Base-by-base conservation (phyloP, 139 green algal species). In the Coelastrella sp. region DNA sequence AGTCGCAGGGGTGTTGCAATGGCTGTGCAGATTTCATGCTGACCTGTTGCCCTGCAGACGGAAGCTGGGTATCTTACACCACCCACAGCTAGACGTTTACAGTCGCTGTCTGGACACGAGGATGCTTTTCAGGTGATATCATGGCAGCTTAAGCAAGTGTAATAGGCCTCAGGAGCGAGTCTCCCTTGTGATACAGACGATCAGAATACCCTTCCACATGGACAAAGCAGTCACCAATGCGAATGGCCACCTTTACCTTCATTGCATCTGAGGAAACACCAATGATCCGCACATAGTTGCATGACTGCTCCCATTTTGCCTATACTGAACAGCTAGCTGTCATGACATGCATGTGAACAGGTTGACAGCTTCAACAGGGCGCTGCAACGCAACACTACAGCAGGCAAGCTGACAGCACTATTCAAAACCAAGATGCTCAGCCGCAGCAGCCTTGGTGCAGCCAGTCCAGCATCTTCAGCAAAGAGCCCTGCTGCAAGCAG, bases 321-420 rank as follows among this genome's bases (percentile, higher is more conserved):
- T 23, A 57, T 23, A 57, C 11, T 13, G 15, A 13, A 9, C 15
- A 57, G 45, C 45, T 23, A 9, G 15, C 45, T 1, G 45, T 57
- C 45, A 57, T 57, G 45, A 9, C 11, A 57, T 50, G 0, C 30
- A 13, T 81, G 2, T 38, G 40, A 23, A 57, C 80, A 86, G 80
- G 64, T 86, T 48, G 80, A 86, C 35, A 86, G 80, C n/a, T 86
- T 86, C 80, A 86, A 86, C 50, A n/a, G 50, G 8, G 80, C 80
- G 0, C 23, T 72, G 67, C 50, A 72, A 38, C 80, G 80, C 40
- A 80, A 45, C 68, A 79, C 35, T n/a, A 62, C 48, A 63, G 50
- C 66, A 15, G 80, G 80, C 80, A 79, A 79, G 80, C 67, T 86
- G 17, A 86, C 66, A 53, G 32, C 63, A n/a, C 68, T 86, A 11